A percentile compares a stretch with the other conserved stretches of the same genome.
Conservation (phyloP, 2,329 filamentous ascomycete species). For the Diplocarpon rosae region DNA sequence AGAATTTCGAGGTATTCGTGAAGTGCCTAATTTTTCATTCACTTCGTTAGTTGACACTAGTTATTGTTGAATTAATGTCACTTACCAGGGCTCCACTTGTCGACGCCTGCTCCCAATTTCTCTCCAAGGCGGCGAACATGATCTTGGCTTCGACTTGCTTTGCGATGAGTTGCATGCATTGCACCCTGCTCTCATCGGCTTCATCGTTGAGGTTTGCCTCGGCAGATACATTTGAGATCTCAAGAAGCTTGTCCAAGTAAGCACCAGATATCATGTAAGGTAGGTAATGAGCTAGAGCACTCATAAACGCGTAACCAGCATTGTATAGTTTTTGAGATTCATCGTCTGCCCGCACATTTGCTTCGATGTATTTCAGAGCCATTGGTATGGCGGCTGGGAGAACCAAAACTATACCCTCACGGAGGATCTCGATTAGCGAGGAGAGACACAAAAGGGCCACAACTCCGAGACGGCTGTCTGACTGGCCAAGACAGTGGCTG, state of each 20-base stretch:
- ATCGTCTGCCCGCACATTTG: conserved; percentile 41
- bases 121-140: conserved; percentile 62
- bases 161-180: conserved; percentile 65
- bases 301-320: conserved; percentile 70
- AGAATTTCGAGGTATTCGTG: conserved; percentile 61
- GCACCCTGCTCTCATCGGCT: conserved; percentile 51
- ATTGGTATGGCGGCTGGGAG: conserved; percentile 66
- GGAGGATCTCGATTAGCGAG: conserved; percentile 78
- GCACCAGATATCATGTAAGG: conserved; percentile 79
- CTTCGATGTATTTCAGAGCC: conserved; percentile 58
- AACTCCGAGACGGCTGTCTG: conserved; percentile 61
- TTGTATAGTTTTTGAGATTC: conserved; percentile 61
- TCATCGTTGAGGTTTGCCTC: conserved; percentile 48
- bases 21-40: conserved; percentile 39
- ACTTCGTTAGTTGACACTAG: conserved; percentile 21
- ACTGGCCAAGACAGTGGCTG: conserved; percentile 62
- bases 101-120: conserved; percentile 59
- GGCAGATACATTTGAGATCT: conserved; percentile 62
- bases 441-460: conserved; percentile 84
- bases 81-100: conserved; percentile 47
- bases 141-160: conserved; percentile 66
- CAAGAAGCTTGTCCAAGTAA: conserved; percentile 62
- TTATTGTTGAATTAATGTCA: conserved; percentile 11
- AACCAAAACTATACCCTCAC: conserved; percentile 75
- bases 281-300: conserved; percentile 67